Conservation (phyloP, 495 filamentous ascomycete genomes). For the Viridothelium virens region DNA sequence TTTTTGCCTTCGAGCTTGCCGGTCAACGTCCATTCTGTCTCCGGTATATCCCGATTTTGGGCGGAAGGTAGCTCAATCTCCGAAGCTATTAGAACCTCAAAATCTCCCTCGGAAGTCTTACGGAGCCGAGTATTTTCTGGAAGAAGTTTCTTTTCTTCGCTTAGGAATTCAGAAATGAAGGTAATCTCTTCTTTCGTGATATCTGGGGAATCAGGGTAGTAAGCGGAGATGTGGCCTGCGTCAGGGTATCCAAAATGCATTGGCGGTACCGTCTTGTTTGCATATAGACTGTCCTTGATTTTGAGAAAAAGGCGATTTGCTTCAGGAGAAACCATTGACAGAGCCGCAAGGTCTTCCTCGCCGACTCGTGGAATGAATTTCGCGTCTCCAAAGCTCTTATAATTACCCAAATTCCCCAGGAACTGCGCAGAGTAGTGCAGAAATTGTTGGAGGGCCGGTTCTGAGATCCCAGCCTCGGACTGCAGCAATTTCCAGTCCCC, state of each 20-base stretch:
- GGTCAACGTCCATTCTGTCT: slow-evolving; percentile 57
- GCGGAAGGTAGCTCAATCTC: slow-evolving; percentile 49
- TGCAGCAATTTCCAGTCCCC: slow-evolving; percentile 74
- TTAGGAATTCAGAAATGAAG: slow-evolving; percentile 58
- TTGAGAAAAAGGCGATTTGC: slow-evolving; percentile 57
- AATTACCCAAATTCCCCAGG: slow-evolving; percentile 87
- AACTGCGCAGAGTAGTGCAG: slow-evolving; percentile 84
- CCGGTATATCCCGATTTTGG: slow-evolving; percentile 60
- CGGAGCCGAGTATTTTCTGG: slow-evolving; percentile 83
- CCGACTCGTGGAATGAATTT: slow-evolving; percentile 84
- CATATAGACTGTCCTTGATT: slow-evolving; percentile 67
- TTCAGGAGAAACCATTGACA: slow-evolving; percentile 56
- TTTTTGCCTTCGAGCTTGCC: slow-evolving; percentile 60
- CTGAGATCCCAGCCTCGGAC: slow-evolving; percentile 58
- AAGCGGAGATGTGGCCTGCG: slow-evolving; percentile 76
- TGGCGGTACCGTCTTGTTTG: slow-evolving; percentile 51
- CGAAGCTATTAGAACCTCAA: slow-evolving; percentile 78
- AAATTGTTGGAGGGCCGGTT: slow-evolving; percentile 64
- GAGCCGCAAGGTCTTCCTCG: slow-evolving; percentile 55
- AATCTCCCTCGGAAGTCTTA: slow-evolving; percentile 64
- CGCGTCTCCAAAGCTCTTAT: slow-evolving; percentile 90
- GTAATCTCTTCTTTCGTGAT: slow-evolving; percentile 83
- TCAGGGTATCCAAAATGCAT: slow-evolving; percentile 85
- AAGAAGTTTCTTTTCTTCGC: slow-evolving; percentile 59
- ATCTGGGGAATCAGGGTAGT: slow-evolving; percentile 79